Base-by-base conservation (phyloP, 108 stramenopile species). In the Nitzschia inconspicua region DNA sequence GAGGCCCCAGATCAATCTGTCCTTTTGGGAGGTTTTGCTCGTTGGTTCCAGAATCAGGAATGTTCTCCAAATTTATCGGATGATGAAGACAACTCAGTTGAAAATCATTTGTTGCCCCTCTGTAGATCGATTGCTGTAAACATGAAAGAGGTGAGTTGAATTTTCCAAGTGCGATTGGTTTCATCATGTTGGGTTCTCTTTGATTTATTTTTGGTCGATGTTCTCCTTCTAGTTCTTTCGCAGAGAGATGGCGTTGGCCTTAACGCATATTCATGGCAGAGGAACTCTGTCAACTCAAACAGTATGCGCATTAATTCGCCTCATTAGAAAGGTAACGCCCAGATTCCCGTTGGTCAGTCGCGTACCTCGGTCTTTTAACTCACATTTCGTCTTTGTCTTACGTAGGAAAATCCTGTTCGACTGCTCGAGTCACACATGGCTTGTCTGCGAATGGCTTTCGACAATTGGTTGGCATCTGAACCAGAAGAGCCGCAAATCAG, bases 361-460 rank as follows among this genome's bases (percentile, higher is more conserved):
- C 27, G 0, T 3, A 3, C 29, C 25, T 49, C 37, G 18, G 22
- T 46, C 28, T 25, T 35, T 56, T 22, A 4, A 11, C 44, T 51
- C 2, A 30, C 25, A 11, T 25, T 32, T 54, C 3, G 18, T 22
- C 28, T 36, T 40, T 59, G 9, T 52, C 14, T 30, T 43, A 16
- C 43, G 24, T 26, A 68, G 76, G 74, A 72, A 40, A 73, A 86
- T 44, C 72, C 84, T n/a, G 86, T 93, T 10, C 86, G 86, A 30
- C 72, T 88, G 39, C 65, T 94, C 51, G 93, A 94, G 68, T 73
- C 87, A 34, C 89, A 94, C 32, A 90, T 94, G 93, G 85, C 89
- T 23, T 79, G 85, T 44, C 76, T 94, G 19, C 58, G 82, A 11
- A 70, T 79, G 61, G 69, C 75, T 0, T 94, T 84, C 56, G 81